Percentiles rank a stretch among this genome's conserved stretches.
These are phyloP conservation scores for Suillus americanus DNA, from an alignment of 768 basidiomycete species.

Conservation along the genomic window DNA sequence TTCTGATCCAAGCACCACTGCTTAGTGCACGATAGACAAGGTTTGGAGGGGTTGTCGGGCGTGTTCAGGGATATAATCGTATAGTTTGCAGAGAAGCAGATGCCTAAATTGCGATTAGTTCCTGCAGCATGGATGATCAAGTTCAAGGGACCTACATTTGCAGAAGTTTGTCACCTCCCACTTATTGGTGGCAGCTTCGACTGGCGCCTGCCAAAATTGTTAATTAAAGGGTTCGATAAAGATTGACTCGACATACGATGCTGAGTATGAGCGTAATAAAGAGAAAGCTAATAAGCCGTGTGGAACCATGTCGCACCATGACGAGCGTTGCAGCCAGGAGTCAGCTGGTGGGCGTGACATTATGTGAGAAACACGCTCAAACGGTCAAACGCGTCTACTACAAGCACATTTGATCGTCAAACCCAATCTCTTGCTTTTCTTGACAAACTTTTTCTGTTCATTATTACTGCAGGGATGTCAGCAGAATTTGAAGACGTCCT, in stretches of 20 bases:
- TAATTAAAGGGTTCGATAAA: conserved; percentile 5
- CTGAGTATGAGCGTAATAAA: conserved; percentile 9
- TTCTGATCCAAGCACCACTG: conserved; percentile 96
- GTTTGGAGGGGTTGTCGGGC: conserved; percentile 84
- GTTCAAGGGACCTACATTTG: conserved; percentile 58
- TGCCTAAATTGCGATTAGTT: conserved; percentile 51
- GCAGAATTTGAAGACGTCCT: conserved; percentile 90
- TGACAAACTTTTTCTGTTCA: conserved; percentile 6
- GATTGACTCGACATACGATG: conserved; percentile 26
- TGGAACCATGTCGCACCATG: not conserved
- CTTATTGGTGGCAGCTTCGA: conserved; percentile 53
- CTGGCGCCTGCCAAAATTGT: conserved; percentile 35
- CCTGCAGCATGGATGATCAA: conserved; percentile 1
- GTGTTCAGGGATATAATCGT: conserved; percentile 78
- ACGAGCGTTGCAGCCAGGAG: not conserved
- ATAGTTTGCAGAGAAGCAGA: conserved; percentile 88
- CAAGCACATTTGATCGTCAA: conserved; percentile 3
- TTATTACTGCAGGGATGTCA: conserved; percentile 50
- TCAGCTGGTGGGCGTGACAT: not conserved
- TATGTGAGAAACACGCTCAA: conserved; percentile 7
- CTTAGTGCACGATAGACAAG: conserved; percentile 91
- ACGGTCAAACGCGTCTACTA: not conserved
- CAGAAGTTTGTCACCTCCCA: conserved; percentile 93
- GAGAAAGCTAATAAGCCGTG: conserved; percentile 15
- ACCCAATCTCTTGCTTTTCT: not conserved